Percentiles rank a stretch among this genome's conserved stretches.
Evolutionary conservation across 2,329 filamentous ascomycete species (phyloP).

Genomic region (Thermoascus crustaceus): DNA sequence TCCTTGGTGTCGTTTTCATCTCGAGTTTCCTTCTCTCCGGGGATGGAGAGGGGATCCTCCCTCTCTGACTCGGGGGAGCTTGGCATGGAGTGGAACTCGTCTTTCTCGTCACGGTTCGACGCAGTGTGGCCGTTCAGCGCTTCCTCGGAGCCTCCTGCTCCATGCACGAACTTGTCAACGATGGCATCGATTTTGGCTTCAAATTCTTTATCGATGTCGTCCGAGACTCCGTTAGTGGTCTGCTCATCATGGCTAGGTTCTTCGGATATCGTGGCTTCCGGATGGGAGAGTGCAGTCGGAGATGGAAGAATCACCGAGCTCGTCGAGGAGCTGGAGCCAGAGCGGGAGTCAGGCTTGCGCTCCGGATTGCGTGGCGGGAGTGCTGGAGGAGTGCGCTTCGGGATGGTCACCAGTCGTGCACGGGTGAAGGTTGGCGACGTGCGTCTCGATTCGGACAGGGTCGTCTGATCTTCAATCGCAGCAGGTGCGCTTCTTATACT

Average conservation of each 20-base stretch:
- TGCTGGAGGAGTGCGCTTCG: constrained; percentile 68
- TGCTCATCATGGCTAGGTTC: neutral
- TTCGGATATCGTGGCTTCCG: constrained; percentile 13
- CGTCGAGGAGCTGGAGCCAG: constrained; percentile 16
- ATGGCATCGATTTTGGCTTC: constrained; percentile 2
- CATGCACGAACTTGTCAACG: constrained; percentile 10
- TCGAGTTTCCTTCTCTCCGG: neutral
- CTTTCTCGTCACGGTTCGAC: constrained; percentile 18
- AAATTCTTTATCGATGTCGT: neutral
- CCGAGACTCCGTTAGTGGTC: neutral
- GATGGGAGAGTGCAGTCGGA: constrained; percentile 15
- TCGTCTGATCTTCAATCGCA: constrained; percentile 36
- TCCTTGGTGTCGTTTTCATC: neutral
- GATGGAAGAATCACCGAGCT: too few relatives aligned
- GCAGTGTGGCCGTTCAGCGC: constrained; percentile 9
- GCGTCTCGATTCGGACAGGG: constrained; percentile 50
- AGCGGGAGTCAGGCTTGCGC: constrained; percentile 18
- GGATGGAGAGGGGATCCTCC: constrained; percentile 11
- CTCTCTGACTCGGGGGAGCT: constrained; percentile 27
- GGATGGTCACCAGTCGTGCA: constrained; percentile 75
- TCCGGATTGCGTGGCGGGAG: constrained; percentile 66
- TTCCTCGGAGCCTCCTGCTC: constrained; percentile 24
- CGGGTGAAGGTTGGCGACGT: constrained; percentile 62
- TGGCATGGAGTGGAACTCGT: constrained; percentile 36
- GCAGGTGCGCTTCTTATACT: constrained; percentile 25